Evolutionary conservation across 352 stramenopile species (phyloP), one percentile per base, ranked within the genome.

Genomic region (Phytophthora kernoviae): DNA sequence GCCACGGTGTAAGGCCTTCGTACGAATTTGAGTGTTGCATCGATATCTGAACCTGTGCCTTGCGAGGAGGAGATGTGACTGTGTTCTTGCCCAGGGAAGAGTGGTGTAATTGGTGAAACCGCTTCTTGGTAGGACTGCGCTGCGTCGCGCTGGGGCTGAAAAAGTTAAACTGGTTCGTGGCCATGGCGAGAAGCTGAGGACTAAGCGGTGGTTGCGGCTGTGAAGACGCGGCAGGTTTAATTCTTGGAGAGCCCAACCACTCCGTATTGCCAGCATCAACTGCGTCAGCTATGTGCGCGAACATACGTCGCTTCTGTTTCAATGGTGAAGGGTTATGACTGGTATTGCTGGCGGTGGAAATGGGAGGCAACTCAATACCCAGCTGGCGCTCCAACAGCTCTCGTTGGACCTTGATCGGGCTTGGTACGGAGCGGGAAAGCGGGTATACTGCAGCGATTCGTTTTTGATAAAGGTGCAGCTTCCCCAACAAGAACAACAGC

Each of bases 381-480:
- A 87, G 62, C 41, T 88, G 77, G 30, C 77, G 79, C 5, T 76
- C 66, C 2, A 90, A 44, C 11, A 68, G n/a, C 7, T 81, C 71
- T 2, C 62, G 62, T 17, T 22, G 32, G 10, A 10, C 26, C 15
- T 47, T 70, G 9, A 54, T 24, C 1, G 55, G 62, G 18, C 62
- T 67, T 4, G 36, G 46, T 32, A 17, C 20, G 8, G 24, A 33
- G 20, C 15, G 30, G 2, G 18, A 11, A 18, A 45, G 62, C 8
- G 60, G 54, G 26, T 83, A 85, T 1, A 87, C 50, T 20, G 71
- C 51, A 17, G 80, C 75, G 7, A 88, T 69, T 33, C 72, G 66
- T 6, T 79, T 46, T 66, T 92, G 83, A 49, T 88, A 89, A 2
- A 66, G 32, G n/a, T 68, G 69, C 62, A 90, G 78, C 44, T 89